Conservation (phyloP, 164 flowering plant species). For the Annona cherimola region DNA sequence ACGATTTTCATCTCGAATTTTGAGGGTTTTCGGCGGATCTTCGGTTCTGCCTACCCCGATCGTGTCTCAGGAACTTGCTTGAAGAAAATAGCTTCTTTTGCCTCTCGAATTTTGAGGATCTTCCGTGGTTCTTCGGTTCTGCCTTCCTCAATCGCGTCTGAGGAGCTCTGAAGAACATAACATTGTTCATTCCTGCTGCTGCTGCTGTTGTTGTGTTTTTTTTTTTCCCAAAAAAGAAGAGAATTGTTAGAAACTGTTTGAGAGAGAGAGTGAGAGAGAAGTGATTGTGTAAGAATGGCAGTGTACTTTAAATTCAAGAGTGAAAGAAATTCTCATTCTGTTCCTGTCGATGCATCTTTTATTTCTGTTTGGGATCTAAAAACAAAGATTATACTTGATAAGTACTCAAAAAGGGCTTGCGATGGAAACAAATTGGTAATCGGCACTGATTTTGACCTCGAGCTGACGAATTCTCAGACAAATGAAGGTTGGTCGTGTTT, state of each 20-base stretch:
- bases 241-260: not conserved
- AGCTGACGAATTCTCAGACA: constrained; percentile 90
- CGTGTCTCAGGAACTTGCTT: too few relatives aligned
- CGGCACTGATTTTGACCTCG: constrained; percentile 95
- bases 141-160: too few relatives aligned
- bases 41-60: too few relatives aligned
- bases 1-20: too few relatives aligned
- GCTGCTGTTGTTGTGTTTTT: too few relatives aligned
- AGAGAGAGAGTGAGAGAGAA: not conserved
- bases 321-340: constrained; percentile 89
- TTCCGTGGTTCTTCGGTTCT: too few relatives aligned
- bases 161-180: too few relatives aligned
- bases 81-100: too few relatives aligned
- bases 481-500: constrained; percentile 78
- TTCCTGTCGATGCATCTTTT: constrained; percentile 82
- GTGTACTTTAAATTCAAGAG: constrained; percentile 97
- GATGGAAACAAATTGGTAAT: constrained; percentile 95
- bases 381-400: constrained; percentile 50
- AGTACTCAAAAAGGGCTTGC: constrained; percentile 18
- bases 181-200: too few relatives aligned
- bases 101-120: too few relatives aligned
- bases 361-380: constrained; percentile 81
- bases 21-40: too few relatives aligned
- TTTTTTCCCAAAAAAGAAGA: too few relatives aligned
- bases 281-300: constrained; percentile 43